Percentiles rank a stretch among this genome's conserved stretches.
phyloP scores from a whole-genome alignment of 805 yeast genomes.

The Suhomyces kilbournensis region DNA sequence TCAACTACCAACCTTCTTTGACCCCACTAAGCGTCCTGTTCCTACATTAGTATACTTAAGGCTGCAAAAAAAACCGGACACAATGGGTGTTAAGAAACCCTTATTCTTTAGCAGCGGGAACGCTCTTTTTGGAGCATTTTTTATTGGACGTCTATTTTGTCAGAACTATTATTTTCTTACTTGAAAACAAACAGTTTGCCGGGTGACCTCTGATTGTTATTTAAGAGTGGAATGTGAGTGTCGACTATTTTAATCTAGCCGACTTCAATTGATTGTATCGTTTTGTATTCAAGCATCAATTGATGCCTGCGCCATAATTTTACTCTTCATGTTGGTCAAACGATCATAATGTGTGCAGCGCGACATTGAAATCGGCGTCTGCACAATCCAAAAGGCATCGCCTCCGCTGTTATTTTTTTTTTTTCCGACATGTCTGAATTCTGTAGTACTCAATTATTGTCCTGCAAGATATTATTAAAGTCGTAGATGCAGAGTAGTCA shows the following conservation, averaged over 20 bases:
- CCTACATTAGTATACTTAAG: background rate
- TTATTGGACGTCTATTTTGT: background rate
- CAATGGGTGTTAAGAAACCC: background rate
- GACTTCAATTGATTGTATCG: background rate
- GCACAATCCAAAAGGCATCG: background rate
- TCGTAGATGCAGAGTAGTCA: background rate
- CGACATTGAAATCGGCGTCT: background rate
- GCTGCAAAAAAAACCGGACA: background rate
- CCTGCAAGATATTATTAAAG: background rate
- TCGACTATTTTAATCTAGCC: background rate
- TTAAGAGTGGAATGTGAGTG: background rate
- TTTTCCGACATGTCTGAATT: background rate
- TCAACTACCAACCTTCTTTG: background rate
- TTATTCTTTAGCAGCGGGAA: background rate
- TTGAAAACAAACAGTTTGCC: background rate
- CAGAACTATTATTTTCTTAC: background rate
- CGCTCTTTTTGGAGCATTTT: background rate
- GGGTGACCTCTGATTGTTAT: background rate
- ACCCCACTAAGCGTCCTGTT: background rate
- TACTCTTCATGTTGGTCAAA: background rate
- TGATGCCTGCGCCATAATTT: background rate
- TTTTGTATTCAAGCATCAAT: background rate
- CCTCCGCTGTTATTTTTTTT: background rate
- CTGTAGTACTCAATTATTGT: background rate
- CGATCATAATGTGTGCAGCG: background rate